These are phyloP conservation scores for Dioszegia crocea DNA, from an alignment of 768 basidiomycete genomes.

Conservation along the genomic window DNA sequence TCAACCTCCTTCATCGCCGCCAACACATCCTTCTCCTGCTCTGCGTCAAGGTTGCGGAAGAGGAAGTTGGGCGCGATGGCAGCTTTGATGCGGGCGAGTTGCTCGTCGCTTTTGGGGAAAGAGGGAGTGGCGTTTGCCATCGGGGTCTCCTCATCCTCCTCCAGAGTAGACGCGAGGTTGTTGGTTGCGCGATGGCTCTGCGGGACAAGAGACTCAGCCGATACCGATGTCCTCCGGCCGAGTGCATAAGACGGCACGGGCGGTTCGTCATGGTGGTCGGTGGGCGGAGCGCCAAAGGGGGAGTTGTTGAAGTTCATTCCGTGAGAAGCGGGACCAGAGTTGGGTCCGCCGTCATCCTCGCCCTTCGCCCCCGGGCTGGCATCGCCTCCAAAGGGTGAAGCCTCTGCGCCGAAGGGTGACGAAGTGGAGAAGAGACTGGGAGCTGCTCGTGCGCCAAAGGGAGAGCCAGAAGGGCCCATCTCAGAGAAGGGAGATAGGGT, in stretches of 20 bases:
- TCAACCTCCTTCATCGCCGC: slow-evolving; percentile 89
- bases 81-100: slow-evolving; percentile 77
- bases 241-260: slow-evolving; percentile 59
- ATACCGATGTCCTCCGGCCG: slow-evolving; percentile 87
- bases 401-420: slow-evolving; percentile 14
- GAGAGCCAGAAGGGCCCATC: slow-evolving; percentile 37
- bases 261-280: slow-evolving; percentile 40
- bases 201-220: slow-evolving; percentile 90
- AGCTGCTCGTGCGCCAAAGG: slow-evolving; percentile 36
- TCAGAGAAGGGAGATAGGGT: slow-evolving; percentile 45
- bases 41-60: slow-evolving; percentile 93
- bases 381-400: not conserved
- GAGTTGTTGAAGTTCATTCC: slow-evolving; percentile 8
- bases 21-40: slow-evolving; percentile 86
- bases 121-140: slow-evolving; percentile 52
- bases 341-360: slow-evolving; percentile 9
- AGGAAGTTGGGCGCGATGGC: slow-evolving; percentile 87
- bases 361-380: slow-evolving; percentile 3
- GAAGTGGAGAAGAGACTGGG: slow-evolving; percentile 26
- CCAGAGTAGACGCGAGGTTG: slow-evolving; percentile 26
- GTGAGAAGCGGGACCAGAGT: slow-evolving; percentile 4
- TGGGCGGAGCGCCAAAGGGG: slow-evolving; percentile 23
- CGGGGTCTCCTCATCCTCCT: slow-evolving; percentile 50
- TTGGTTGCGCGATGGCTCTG: slow-evolving; percentile 45
- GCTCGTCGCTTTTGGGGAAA: slow-evolving; percentile 80